Evolutionary conservation across 257 asterid genomes (phyloP).

Genomic region (Hygrophila difformis): DNA sequence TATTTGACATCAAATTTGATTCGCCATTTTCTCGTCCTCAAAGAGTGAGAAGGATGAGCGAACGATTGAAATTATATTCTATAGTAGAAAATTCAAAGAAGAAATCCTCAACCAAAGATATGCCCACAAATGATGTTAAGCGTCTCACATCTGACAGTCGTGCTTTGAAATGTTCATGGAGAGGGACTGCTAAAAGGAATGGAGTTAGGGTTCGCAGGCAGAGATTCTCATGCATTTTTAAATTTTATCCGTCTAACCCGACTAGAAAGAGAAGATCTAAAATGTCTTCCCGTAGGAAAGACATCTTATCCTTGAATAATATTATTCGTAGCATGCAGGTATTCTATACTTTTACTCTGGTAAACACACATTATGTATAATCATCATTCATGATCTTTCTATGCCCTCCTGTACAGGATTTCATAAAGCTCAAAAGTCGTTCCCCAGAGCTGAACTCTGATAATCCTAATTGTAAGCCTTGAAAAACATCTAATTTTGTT

Average conservation of each 20-base stretch:
- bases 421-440: too few relatives aligned
- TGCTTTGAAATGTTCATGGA: slow-evolving; percentile 13
- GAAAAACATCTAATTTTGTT: too few relatives aligned
- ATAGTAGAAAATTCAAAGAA: slow-evolving; percentile 5
- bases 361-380: background rate
- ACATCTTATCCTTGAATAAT: slow-evolving; percentile 1
- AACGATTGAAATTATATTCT: slow-evolving; percentile 3
- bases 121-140: slow-evolving; percentile 3
- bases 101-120: slow-evolving; percentile 7
- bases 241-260: too few relatives aligned
- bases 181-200: slow-evolving; percentile 12
- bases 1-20: background rate
- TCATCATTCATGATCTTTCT: background rate
- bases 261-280: too few relatives aligned
- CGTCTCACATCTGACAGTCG: slow-evolving; percentile 11
- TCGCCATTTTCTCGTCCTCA: background rate
- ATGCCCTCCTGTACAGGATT: background rate
- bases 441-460: too few relatives aligned
- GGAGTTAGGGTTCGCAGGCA: too few relatives aligned
- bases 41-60: slow-evolving; percentile 8
- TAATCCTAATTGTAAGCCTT: too few relatives aligned
- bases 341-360: slow-evolving; percentile 1
- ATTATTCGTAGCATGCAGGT: background rate
- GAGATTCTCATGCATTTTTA: too few relatives aligned
- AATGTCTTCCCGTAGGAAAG: background rate